Base-by-base conservation (phyloP, 306 rosid species). In the Prunus campanulata region DNA sequence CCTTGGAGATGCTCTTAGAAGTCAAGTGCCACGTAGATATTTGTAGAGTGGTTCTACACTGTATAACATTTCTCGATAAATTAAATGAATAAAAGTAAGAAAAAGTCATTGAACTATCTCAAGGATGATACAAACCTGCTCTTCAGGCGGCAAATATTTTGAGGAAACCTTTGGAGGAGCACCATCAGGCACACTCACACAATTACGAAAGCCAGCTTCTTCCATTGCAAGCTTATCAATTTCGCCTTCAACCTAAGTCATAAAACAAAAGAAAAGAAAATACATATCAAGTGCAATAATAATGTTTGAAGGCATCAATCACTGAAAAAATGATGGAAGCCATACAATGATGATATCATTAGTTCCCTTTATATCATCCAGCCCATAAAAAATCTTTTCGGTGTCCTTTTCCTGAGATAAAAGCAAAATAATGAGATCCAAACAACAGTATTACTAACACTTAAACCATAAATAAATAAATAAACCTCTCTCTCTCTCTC, bases 121-220 rank as follows among this genome's bases (percentile, higher is more conserved):
- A 66, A 64, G 63, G 42, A 68, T 14, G 60, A 64, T 27, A 83
- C 84, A 73, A 76, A 95, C 99, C 99, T 84, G 54, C 44, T 95
- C 89, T 63, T 49, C 57, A 72, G 93, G 75, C 59, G 98, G 98
- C 84, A 93, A 75, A 11, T 90, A 91, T 64, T 86, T 91, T 52
- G 75, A 14, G 66, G 99, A 92, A 77, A 87, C 88, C 68, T 83
- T 39, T 51, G 96, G 52, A 71, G 99, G 97, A 66, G 99, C 99
- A 78, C 99, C 99, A 79, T 95, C 96, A 60, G 99, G 99, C 76
- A 95, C 99, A 86, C 97, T 95, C 56, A 92, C 91, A 27, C 99
- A 95, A 78, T 95, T 95, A 68, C 74, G 80, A 80, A 87, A 85
- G 66, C 99, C 99, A 82, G 99, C 97, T 87, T 95, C 99, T 89